Conservation (phyloP, 2,329 filamentous ascomycete genomes). For the Colletotrichum gigasporum region DNA sequence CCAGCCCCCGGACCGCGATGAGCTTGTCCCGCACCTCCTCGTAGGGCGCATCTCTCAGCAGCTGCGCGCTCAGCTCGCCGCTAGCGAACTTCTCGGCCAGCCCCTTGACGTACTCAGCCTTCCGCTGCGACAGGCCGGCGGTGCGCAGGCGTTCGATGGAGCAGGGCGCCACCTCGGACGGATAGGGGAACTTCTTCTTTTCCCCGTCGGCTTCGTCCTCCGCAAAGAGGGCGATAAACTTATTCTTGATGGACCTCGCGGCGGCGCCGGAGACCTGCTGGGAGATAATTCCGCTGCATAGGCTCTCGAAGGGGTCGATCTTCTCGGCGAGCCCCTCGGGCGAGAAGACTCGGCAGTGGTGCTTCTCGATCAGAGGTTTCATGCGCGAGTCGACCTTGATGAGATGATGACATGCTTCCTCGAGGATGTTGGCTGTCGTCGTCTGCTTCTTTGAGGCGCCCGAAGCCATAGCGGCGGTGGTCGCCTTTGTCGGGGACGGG, state of each 20-base stretch:
- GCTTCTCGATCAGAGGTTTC: slow-evolving; percentile 74
- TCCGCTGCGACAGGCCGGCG: slow-evolving; percentile 90
- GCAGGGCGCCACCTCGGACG: slow-evolving; percentile 73
- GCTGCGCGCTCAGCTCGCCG: slow-evolving; percentile 78
- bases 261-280: slow-evolving; percentile 97
- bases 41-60: slow-evolving; percentile 82
- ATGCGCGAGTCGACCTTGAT: slow-evolving; percentile 78
- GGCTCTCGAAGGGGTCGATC: slow-evolving; percentile 86
- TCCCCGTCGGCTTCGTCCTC: slow-evolving; percentile 41
- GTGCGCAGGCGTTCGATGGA: slow-evolving; percentile 77
- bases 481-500: slow-evolving; percentile 56
- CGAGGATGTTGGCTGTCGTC: slow-evolving; percentile 77
- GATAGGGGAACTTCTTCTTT: slow-evolving; percentile 72
- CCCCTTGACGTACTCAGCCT: slow-evolving; percentile 93
- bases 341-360: slow-evolving; percentile 83
- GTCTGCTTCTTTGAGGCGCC: slow-evolving; percentile 49
- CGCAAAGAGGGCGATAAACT: slow-evolving; percentile 80
- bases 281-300: slow-evolving; percentile 89
- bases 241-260: slow-evolving; percentile 86
- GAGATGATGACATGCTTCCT: slow-evolving; percentile 80
- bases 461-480: background rate
- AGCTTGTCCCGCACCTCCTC: slow-evolving; percentile 86
- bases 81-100: slow-evolving; percentile 82
- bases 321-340: slow-evolving; percentile 83
- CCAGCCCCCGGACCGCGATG: slow-evolving; percentile 86